Evolutionary conservation across 2,329 filamentous ascomycete genomes (phyloP).

Genomic region (Bipolaris victoriae): DNA sequence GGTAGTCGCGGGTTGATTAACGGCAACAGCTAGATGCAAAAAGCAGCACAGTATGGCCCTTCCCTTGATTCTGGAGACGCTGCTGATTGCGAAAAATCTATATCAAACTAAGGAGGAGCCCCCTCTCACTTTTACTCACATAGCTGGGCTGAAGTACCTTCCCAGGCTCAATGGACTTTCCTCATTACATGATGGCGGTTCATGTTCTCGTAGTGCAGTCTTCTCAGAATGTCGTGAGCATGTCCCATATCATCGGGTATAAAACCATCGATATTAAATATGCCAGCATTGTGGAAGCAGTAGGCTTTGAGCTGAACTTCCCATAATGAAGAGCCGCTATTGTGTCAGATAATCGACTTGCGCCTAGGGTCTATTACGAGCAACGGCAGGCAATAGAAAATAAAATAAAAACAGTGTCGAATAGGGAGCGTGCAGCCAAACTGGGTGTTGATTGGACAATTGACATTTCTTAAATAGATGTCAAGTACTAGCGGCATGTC

Average conservation of each 20-base stretch:
- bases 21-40: neutral
- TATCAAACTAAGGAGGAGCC: too few relatives aligned
- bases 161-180: neutral
- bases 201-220: neutral
- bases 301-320: neutral
- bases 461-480: neutral
- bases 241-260: neutral
- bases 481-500: neutral
- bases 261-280: neutral
- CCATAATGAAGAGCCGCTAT: neutral
- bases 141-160: neutral
- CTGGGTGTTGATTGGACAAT: neutral
- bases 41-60: neutral
- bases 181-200: neutral
- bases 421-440: too few relatives aligned
- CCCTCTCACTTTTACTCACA: neutral
- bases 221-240: neutral
- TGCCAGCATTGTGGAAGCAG: neutral
- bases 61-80: neutral
- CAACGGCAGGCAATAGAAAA: neutral
- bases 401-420: neutral
- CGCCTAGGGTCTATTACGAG: neutral
- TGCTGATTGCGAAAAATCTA: neutral
- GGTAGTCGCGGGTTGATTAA: neutral
- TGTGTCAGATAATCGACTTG: neutral